Conservation (phyloP, 2,329 filamentous ascomycete genomes). For the Fusarium praegraminearum region DNA sequence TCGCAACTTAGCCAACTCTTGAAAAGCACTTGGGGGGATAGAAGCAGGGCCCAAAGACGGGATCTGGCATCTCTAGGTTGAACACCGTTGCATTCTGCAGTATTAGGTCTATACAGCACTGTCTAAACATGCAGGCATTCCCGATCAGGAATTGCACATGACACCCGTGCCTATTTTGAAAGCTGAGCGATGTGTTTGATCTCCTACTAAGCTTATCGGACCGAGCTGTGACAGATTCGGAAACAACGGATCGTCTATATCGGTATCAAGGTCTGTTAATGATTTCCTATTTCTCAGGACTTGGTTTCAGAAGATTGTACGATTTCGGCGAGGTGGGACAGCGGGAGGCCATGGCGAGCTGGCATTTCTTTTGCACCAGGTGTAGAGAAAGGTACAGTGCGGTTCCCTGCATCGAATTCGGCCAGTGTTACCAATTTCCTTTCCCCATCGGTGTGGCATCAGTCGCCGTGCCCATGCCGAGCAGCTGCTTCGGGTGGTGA, state of each 20-base stretch:
- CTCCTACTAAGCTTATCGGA: constrained; percentile 38
- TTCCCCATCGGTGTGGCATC: constrained; percentile 36
- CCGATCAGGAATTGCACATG: constrained; percentile 20
- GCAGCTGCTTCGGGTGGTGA: constrained; percentile 12
- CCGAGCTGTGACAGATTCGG: constrained; percentile 42
- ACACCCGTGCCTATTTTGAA: constrained; percentile 26
- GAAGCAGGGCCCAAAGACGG: constrained; percentile 22
- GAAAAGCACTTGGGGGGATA: constrained; percentile 2
- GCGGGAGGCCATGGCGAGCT: constrained; percentile 46
- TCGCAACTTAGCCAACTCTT: constrained; percentile 1
- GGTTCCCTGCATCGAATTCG: constrained; percentile 49
- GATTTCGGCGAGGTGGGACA: constrained; percentile 44
- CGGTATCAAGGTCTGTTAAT: constrained; percentile 11
- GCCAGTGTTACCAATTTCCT: constrained; percentile 42
- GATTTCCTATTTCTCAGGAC: constrained; percentile 29
- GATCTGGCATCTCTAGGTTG: constrained; percentile 21
- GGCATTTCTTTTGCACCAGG: constrained; percentile 42
- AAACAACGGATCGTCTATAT: constrained; percentile 29
- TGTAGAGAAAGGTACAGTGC: constrained; percentile 37
- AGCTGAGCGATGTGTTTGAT: constrained; percentile 34
- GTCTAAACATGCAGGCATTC: constrained; percentile 11
- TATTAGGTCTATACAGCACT: constrained; percentile 26
- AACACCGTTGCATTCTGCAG: constrained; percentile 35
- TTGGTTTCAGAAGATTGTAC: constrained; percentile 51
- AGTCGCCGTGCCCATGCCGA: constrained; percentile 30